phyloP scores from a whole-genome alignment of 352 stramenopile species.

The Phytophthora constricta region DNA sequence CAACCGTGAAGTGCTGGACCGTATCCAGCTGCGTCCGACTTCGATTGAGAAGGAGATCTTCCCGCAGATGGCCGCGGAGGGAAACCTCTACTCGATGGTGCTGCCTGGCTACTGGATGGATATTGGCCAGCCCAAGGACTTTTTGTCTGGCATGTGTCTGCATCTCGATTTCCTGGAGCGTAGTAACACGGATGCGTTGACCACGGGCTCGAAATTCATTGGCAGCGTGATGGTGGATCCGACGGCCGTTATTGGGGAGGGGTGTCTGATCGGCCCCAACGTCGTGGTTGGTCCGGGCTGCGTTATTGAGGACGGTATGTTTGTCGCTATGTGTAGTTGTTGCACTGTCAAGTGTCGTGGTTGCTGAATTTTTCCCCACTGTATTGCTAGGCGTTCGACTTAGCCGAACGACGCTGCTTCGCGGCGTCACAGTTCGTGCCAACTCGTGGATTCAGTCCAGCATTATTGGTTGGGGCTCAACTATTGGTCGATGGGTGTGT shows the following conservation, averaged over 20 bases:
- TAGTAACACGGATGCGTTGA: slow-evolving; percentile 53
- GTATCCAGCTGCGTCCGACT: slow-evolving; percentile 88
- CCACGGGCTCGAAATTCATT: slow-evolving; percentile 73
- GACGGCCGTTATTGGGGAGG: slow-evolving; percentile 75
- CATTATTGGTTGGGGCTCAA: slow-evolving; percentile 91
- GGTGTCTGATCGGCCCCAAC: slow-evolving; percentile 85
- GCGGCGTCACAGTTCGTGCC: slow-evolving; percentile 74
- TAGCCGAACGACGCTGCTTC: slow-evolving; percentile 80
- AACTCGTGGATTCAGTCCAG: slow-evolving; percentile 89
- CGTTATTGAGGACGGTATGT: slow-evolving; percentile 83
- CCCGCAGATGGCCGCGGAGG: slow-evolving; percentile 89
- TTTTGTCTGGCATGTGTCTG: slow-evolving; percentile 86
- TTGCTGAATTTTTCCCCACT: not conserved
- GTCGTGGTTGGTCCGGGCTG: slow-evolving; percentile 84
- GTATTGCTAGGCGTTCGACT: slow-evolving; percentile 68
- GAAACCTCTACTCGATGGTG: slow-evolving; percentile 87
- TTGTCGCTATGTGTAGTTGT: not conserved
- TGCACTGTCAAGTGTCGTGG: not conserved
- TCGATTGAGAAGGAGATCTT: slow-evolving; percentile 93
- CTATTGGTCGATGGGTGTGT: slow-evolving; percentile 81
- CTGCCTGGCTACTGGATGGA: slow-evolving; percentile 92
- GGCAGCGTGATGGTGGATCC: slow-evolving; percentile 89
- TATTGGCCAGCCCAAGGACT: slow-evolving; percentile 92
- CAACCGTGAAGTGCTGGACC: slow-evolving; percentile 86
- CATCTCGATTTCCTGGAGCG: slow-evolving; percentile 80